Base-by-base conservation (phyloP, 2,329 filamentous ascomycete genomes). In the Tothia fuscella region DNA sequence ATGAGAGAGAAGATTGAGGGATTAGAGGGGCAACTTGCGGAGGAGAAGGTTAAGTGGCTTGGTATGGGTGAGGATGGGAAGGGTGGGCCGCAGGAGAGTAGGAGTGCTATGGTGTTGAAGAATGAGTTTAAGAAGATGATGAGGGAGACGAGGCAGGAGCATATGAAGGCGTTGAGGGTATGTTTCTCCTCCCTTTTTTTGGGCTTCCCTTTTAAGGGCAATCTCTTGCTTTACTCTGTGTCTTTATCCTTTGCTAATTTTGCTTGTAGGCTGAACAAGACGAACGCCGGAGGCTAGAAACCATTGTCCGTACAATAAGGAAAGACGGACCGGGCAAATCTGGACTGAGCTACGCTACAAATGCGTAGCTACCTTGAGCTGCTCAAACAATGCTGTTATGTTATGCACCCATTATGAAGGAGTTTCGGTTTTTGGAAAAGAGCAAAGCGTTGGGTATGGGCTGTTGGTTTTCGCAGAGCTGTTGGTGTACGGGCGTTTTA, bases 71-170 rank as follows among this genome's bases (percentile, higher is more conserved):
- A 70, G 51, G 70, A 74, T 12, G 64, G 64, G 7, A 59, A 60
- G 4, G 53, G 56, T 49, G 48, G 56, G 38, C 48, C 50, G 43
- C 49, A 48, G 6, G 52, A 53, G 33, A 35, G 44, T 4, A 33
- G 35, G 19, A 82, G 77, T 50, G 79, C 76, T 19, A 74, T 74
- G 60, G 77, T 83, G 30, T 54, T 85, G 53, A 77, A 78, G 59
- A 78, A 78, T 47, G 80, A 85, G 56, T 85, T 85, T 56, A 82
- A 82, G 66, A 83, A 80, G 64, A 84, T 84, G 80, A 83, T 84
- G 79, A 70, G 78, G 48, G 79, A 84, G 53, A 76, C 76, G 36
- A 72, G 79, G 47, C 67, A 70, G 1, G 80, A 85, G 57, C 78
- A 73, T 47, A 63, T 76, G 52, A 80, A 72, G 60, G 65, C 70